Evolutionary conservation across 176 grass and related monocot genomes (phyloP), one percentile per base, ranked within the genome.

Genomic region (Zizania latifolia): DNA sequence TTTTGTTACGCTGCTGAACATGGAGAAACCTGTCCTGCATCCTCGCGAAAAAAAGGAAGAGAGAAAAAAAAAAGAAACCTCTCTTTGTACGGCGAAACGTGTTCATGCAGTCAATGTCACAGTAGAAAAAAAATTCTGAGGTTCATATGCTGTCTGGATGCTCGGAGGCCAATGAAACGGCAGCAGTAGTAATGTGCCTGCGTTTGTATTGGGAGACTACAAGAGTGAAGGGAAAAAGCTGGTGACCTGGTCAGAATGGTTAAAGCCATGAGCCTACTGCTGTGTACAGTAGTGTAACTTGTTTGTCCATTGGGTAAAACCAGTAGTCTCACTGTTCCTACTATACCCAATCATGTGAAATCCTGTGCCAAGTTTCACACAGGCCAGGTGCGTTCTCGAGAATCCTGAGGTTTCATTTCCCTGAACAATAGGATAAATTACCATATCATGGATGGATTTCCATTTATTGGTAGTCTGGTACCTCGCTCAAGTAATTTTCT

Each of bases 291-390:
- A n/a, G 17, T n/a, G 30, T 69, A n/a, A n/a, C n/a, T n/a, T n/a
- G 30, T 65, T 81, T 81, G 26, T 57, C 76, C 81, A 14, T 65
- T 35, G 90, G 86, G 56, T 65, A 80, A 76, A 15, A 53, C 48
- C 70, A 43, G n/a, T n/a, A n/a, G 23, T 51, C 38, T 48, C 21
- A 65, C 58, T 57, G 73, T 36, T 75, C 39, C 53, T 39, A 26
- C n/a, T n/a, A n/a, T n/a, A n/a, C 11, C 80, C 76, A 84, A 92
- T 89, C 83, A 92, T 86, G 71, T 86, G 80, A 82, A 88, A 89
- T 71, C 80, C 34, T 83, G 86, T 83, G 80, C 62, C 74, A 60
- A 12, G 11, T 33, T 40, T 34, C 60, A 5, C 81, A 55, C 31
- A 35, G 75, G 51, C 21, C 66, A n/a, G n/a, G 36, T 78, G 80